Conservation (phyloP, 371 early-diverging fungal genomes). For the Umbelopsis sp. region DNA sequence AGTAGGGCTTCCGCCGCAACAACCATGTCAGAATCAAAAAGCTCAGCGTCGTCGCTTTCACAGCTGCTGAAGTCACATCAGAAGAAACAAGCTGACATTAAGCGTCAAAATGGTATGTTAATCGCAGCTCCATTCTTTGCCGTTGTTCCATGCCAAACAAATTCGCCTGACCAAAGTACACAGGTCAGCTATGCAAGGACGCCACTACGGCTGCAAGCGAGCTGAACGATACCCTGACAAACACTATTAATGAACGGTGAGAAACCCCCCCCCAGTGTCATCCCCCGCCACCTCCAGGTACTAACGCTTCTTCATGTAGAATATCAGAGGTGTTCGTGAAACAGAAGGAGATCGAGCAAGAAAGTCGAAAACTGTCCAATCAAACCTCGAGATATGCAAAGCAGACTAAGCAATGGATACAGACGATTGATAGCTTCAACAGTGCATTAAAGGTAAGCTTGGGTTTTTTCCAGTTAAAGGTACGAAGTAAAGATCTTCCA, state of each 20-base stretch:
- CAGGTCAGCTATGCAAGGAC: slow-evolving; percentile 62
- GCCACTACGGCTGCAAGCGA: slow-evolving; percentile 52
- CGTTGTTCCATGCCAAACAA: not conserved
- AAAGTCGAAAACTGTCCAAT: slow-evolving; percentile 51
- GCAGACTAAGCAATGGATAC: slow-evolving; percentile 68
- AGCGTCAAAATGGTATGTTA: slow-evolving; percentile 48
- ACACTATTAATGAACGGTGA: slow-evolving; percentile 61
- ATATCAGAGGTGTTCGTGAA: slow-evolving; percentile 56
- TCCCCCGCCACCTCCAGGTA: not conserved
- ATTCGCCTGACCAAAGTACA: not conserved
- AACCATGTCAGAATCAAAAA: not conserved
- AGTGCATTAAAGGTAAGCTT: slow-evolving; percentile 58
- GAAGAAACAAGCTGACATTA: slow-evolving; percentile 41
- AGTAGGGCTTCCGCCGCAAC: not conserved
- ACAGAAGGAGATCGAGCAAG: slow-evolving; percentile 66
- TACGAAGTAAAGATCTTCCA: too few species aligned
- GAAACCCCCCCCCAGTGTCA: not conserved
- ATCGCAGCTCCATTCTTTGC: not conserved
- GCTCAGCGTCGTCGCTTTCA: slow-evolving; percentile 40
- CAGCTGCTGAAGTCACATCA: slow-evolving; percentile 51
- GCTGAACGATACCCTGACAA: slow-evolving; percentile 60
- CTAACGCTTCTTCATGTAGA: slow-evolving; percentile 26
- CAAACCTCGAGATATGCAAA: slow-evolving; percentile 53
- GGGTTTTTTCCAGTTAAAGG: not conserved
- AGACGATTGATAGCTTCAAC: slow-evolving; percentile 61